Base-by-base conservation (phyloP, 202 grass and related monocot species). In the Schoenoplectus tabernaemontani region DNA sequence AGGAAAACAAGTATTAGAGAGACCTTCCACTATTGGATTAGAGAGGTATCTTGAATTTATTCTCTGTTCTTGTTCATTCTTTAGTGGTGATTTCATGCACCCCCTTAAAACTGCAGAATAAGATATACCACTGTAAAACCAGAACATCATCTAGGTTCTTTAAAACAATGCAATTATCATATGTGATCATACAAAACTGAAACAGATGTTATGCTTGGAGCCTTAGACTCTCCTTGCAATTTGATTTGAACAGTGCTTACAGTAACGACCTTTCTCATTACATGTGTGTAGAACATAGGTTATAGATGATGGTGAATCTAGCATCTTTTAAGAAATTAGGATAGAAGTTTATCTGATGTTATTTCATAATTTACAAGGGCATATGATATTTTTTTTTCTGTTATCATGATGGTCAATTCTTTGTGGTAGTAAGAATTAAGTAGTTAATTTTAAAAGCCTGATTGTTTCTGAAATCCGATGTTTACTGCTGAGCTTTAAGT, bases 11-110 rank as follows among this genome's bases (percentile, higher is more conserved):
- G 16, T 8, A 92, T 97, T 82, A 88, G 88, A 87, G 91, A 97
- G 47, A 93, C 84, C 66, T 97, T 90, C 56, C 94, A 97, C 86
- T 85, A 91, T 82, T 97, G 94, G 94, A 84, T 97, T 65, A 93
- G 88, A 82, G 91, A 97, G 94, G 94, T 97, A 54, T 4, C 8
- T 75, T 10, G 1, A 54, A 56, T 5, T 34, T 53, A 9, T 74
- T 53, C 6, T 34, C 13, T 15, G 12, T 50, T 72, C 38, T 20
- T 69, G 38, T 44, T 72, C 17, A n/a, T 50, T 28, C 2, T 15
- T 50, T 8, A 30, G 24, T 42, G 20, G 43, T 23, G 39, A 24
- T 69, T 69, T 69, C 39, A 23, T 24, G 39, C 4, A 42, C 1
- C 64, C n/a, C 3, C 2, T 7, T 23, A 22, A 46, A 69, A 44